These are phyloP conservation scores for Cryptococcus sp. DNA, from an alignment of 1,284 basidiomycete species.

Conservation along the genomic window DNA sequence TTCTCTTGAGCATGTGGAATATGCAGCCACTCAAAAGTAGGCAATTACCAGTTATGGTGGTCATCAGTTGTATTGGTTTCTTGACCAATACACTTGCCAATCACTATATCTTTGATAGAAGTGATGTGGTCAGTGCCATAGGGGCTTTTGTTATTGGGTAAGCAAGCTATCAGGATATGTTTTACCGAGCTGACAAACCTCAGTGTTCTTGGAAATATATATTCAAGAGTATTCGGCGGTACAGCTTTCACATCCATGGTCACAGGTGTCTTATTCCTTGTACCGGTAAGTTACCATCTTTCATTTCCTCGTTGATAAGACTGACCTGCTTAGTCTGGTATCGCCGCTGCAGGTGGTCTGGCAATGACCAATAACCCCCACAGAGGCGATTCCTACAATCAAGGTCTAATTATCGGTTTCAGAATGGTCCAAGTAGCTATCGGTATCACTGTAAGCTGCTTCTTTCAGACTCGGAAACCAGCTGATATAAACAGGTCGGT, in stretches of 20 bases:
- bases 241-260: constrained; percentile 88
- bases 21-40: constrained; percentile 66
- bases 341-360: constrained; percentile 78
- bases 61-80: constrained; percentile 75
- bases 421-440: constrained; percentile 80
- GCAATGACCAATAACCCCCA: constrained; percentile 63
- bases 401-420: constrained; percentile 48
- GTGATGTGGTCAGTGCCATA: constrained; percentile 75
- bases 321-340: constrained; percentile 59
- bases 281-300: constrained; percentile 54
- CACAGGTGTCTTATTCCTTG: constrained; percentile 75
- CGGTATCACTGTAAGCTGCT: constrained; percentile 65
- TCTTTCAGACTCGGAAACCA: background rate
- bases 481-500: constrained; percentile 51
- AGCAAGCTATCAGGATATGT: background rate
- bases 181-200: background rate
- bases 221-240: constrained; percentile 78
- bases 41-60: constrained; percentile 75
- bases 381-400: constrained; percentile 49
- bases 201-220: constrained; percentile 70
- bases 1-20: constrained; percentile 67
- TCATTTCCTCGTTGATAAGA: background rate
- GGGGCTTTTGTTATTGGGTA: constrained; percentile 75
- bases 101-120: constrained; percentile 75
- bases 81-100: constrained; percentile 72